These are phyloP conservation scores for Fraxinus angustifolia DNA, from an alignment of 305 asterid genomes.

Conservation along the genomic window DNA sequence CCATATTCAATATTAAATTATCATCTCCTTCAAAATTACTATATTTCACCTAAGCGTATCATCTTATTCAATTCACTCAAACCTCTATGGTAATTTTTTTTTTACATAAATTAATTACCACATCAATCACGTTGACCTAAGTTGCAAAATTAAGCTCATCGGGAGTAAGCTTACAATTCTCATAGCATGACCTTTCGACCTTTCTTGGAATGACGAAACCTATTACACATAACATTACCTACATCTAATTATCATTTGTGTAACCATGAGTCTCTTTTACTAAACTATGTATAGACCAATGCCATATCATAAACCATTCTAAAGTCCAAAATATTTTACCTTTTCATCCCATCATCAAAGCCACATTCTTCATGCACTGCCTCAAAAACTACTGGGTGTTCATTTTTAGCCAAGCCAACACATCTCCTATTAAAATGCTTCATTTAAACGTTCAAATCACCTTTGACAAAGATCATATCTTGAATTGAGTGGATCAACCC, in stretches of 20 bases:
- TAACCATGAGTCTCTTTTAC: not conserved
- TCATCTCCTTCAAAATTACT: not conserved
- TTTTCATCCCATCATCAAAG: not conserved
- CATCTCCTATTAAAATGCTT: not conserved
- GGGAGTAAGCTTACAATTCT: not conserved
- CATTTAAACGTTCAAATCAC: not conserved
- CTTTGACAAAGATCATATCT: not conserved
- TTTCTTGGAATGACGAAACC: not conserved
- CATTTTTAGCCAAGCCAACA: not conserved
- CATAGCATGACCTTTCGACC: not conserved
- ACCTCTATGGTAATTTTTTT: not conserved
- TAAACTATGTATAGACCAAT: not conserved
- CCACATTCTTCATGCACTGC: not conserved
- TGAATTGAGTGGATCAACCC: not conserved
- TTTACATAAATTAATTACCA: not conserved
- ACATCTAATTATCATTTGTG: not conserved
- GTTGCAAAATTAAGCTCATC: not conserved
- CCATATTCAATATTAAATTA: not conserved
- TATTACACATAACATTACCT: not conserved
- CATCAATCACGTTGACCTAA: not conserved
- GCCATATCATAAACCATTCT: not conserved
- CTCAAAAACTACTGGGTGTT: not conserved
- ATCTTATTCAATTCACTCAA: not conserved
- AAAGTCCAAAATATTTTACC: not conserved
- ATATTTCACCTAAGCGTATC: not conserved